These are phyloP conservation scores for Aspergillus hortae DNA, from an alignment of 2,329 filamentous ascomycete species.

Conservation along the genomic window DNA sequence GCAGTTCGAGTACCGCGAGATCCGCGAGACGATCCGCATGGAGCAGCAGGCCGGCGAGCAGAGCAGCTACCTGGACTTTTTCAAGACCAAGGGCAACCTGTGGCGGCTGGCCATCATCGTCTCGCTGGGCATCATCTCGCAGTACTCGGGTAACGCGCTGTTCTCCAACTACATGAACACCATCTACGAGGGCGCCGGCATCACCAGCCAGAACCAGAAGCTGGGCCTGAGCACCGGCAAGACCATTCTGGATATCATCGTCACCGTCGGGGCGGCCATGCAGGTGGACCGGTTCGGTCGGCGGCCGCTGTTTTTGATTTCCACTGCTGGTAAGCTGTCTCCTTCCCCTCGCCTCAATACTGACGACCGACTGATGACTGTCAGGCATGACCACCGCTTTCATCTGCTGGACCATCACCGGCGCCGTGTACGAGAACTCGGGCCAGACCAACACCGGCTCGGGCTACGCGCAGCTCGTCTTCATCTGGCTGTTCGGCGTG, in stretches of 20 bases:
- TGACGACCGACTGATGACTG: no score
- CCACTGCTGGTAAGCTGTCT: slow-evolving; percentile 18
- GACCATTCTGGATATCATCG: slow-evolving; percentile 57
- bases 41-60: slow-evolving; percentile 51
- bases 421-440: slow-evolving; percentile 1
- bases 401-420: slow-evolving; percentile 5
- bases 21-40: slow-evolving; percentile 53
- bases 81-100: slow-evolving; percentile 61
- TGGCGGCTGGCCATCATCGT: slow-evolving; percentile 61
- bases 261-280: slow-evolving; percentile 52
- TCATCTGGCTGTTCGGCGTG: neutral
- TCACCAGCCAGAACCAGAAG: slow-evolving; percentile 55
- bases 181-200: slow-evolving; percentile 60
- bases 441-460: neutral
- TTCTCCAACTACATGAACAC: slow-evolving; percentile 65
- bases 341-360: no score
- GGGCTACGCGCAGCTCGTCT: neutral
- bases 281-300: neutral
- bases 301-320: neutral
- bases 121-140: slow-evolving; percentile 63
- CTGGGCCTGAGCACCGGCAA: slow-evolving; percentile 19
- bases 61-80: slow-evolving; percentile 58
- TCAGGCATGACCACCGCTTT: neutral
- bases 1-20: slow-evolving; percentile 64
- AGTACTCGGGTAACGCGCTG: slow-evolving; percentile 65